Evolutionary conservation across 2,329 filamentous ascomycete genomes (phyloP), one percentile per base, ranked within the genome.

Genomic region (Hymenoscyphus occultus): DNA sequence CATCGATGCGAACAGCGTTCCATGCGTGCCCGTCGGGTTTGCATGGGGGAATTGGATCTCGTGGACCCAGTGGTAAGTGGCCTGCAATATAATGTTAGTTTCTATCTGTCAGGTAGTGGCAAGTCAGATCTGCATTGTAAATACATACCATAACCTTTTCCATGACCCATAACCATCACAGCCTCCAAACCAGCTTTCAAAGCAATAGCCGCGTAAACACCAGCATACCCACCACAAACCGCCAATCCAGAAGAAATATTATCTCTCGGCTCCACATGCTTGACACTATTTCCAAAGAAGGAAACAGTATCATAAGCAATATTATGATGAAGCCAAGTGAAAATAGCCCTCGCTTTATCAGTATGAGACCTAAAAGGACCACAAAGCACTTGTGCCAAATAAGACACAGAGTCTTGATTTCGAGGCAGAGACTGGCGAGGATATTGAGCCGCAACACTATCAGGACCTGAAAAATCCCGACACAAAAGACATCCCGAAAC

Each of bases 281-380:
- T 83, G 39, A 96, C 80, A 58, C 81, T 86, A 42, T 88, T 85
- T 64, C 83, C 85, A 74, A 96, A 96, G 79, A 97, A 96, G 31
- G 88, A 84, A 32, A 86, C 83, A 0, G 87, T 86, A 75, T 98
- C 92, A 76, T 98, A 99, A 58, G 83, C 83, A 65, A 99, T 88
- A 72, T 98, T 98, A 77, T 98, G 89, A 77, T 98, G 94, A 51
- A 93, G 87, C 95, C 95, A 99, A 0, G 91, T 92, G 75, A 98
- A 98, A 66, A 99, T 91, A 1, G 88, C 92, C 35, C 95, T 85
- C 2, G 95, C 94, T 79, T 97, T 97, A 77, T 98, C 94, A 0
- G 94, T 97, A 1, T 81, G 79, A 0, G 92, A 97, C 0, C 86
- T 78, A 74, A 98, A 97, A 0, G 90, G 90, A 3, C 83, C 81